Evolutionary conservation across 345 rosid genomes (phyloP).

Genomic region (Sisymbrium altissimum): DNA sequence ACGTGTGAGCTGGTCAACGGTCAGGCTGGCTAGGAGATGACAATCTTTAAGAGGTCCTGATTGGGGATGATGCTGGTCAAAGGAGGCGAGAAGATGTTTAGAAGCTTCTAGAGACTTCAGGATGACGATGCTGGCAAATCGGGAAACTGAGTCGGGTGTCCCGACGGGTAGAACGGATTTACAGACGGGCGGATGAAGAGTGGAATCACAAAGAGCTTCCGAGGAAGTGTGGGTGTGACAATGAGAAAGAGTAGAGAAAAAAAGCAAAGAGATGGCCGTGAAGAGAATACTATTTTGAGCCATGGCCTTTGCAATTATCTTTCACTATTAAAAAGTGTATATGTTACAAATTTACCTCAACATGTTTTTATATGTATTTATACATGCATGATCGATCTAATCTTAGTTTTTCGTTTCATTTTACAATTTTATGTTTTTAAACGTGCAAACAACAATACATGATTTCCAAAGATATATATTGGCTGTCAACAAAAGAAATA

Average conservation of each 20-base stretch:
- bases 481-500: background rate
- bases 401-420: background rate
- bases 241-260: background rate
- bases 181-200: constrained; percentile 18
- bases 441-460: constrained; percentile 30
- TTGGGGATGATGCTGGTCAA: background rate
- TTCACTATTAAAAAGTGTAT: background rate
- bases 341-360: background rate
- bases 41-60: constrained; percentile 34
- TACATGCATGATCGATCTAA: background rate
- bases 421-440: background rate
- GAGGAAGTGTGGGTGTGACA: constrained; percentile 3
- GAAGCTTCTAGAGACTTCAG: constrained; percentile 18
- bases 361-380: background rate
- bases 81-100: background rate
- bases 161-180: constrained; percentile 17
- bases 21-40: constrained; percentile 17
- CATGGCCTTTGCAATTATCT: background rate
- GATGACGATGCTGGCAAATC: constrained; percentile 13
- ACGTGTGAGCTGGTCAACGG: constrained; percentile 24
- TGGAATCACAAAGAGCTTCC: constrained; percentile 15
- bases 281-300: background rate
- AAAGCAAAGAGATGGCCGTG: background rate
- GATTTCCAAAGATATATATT: constrained; percentile 5
- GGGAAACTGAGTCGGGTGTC: background rate